Percentiles rank a stretch among this genome's conserved stretches.
These are phyloP conservation scores for Isatis lusitanica DNA, from an alignment of 441 rosid genomes.

Conservation along the genomic window DNA sequence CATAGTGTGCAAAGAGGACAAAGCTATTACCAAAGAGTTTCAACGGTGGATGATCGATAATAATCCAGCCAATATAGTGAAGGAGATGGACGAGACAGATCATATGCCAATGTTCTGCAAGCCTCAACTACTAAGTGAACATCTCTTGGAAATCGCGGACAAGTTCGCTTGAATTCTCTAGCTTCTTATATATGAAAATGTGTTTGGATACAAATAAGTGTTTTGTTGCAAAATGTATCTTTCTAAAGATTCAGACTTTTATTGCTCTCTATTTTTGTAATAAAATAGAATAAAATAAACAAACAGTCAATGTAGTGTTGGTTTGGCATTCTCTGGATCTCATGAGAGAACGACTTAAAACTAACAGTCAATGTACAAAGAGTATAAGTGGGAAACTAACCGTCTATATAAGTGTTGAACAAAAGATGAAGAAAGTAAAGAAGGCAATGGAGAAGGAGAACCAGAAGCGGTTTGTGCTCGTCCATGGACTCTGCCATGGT, in stretches of 20 bases:
- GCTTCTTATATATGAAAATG: no score
- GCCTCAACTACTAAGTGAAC: slow-evolving; percentile 40
- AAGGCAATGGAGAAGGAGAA: slow-evolving; percentile 12
- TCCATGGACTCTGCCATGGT: slow-evolving; percentile 54
- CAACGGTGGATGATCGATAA: slow-evolving; percentile 56
- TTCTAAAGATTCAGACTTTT: neutral
- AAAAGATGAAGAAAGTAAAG: neutral
- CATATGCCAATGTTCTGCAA: slow-evolving; percentile 56
- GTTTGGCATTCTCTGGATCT: neutral
- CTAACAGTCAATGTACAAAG: neutral
- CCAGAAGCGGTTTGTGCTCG: slow-evolving; percentile 39
- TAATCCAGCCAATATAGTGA: slow-evolving; percentile 35
- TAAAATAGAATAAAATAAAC: neutral
- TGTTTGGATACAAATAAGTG: slow-evolving; percentile 21
- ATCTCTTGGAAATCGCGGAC: slow-evolving; percentile 35
- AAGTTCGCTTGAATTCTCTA: no score
- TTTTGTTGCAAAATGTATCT: slow-evolving; percentile 4
- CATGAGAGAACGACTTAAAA: neutral
- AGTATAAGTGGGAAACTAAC: neutral
- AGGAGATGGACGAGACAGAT: slow-evolving; percentile 47
- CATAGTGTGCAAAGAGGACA: slow-evolving; percentile 44
- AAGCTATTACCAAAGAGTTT: slow-evolving; percentile 25
- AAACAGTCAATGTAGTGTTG: slow-evolving; percentile 5
- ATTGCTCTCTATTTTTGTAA: neutral
- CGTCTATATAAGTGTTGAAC: neutral